These are phyloP conservation scores for Neurospora crassa DNA, from an alignment of 2,329 filamentous ascomycete genomes.

Conservation along the genomic window DNA sequence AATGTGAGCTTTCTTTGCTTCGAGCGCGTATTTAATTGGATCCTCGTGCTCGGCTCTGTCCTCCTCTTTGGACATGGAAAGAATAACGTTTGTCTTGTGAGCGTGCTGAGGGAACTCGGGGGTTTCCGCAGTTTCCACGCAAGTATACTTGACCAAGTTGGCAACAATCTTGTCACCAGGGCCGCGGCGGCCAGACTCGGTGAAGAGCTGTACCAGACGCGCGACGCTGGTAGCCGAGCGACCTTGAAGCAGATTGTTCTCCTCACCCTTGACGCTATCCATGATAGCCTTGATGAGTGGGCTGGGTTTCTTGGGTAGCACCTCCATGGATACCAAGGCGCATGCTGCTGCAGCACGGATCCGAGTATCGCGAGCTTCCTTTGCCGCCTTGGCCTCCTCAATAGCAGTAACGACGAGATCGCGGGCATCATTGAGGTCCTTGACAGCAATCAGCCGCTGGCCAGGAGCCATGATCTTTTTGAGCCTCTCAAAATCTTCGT, in stretches of 20 bases:
- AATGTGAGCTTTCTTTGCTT: slow-evolving; percentile 80
- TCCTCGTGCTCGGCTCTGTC: slow-evolving; percentile 89
- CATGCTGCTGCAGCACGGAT: slow-evolving; percentile 81
- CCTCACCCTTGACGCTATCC: slow-evolving; percentile 95
- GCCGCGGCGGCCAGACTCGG: slow-evolving; percentile 65
- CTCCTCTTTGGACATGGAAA: slow-evolving; percentile 95
- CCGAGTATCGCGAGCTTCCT: slow-evolving; percentile 73
- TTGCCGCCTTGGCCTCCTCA: slow-evolving; percentile 67
- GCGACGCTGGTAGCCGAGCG: slow-evolving; percentile 81
- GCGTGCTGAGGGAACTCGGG: slow-evolving; percentile 87
- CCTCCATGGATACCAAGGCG: slow-evolving; percentile 76
- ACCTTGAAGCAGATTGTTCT: slow-evolving; percentile 78
- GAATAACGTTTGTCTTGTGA: slow-evolving; percentile 64
- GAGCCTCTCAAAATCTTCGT: slow-evolving; percentile 75
- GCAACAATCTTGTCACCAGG: slow-evolving; percentile 93
- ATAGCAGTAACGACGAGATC: slow-evolving; percentile 62
- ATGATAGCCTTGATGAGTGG: slow-evolving; percentile 93
- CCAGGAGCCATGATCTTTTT: slow-evolving; percentile 84
- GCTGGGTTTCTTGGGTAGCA: slow-evolving; percentile 87
- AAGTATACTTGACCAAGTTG: slow-evolving; percentile 95
- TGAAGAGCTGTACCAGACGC: slow-evolving; percentile 76
- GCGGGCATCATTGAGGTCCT: slow-evolving; percentile 70
- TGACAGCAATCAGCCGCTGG: slow-evolving; percentile 73
- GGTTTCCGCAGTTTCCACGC: slow-evolving; percentile 94
- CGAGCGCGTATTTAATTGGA: slow-evolving; percentile 78